These are phyloP conservation scores for Kuraishia capsulata DNA, from an alignment of 805 yeast genomes.

Conservation along the genomic window DNA sequence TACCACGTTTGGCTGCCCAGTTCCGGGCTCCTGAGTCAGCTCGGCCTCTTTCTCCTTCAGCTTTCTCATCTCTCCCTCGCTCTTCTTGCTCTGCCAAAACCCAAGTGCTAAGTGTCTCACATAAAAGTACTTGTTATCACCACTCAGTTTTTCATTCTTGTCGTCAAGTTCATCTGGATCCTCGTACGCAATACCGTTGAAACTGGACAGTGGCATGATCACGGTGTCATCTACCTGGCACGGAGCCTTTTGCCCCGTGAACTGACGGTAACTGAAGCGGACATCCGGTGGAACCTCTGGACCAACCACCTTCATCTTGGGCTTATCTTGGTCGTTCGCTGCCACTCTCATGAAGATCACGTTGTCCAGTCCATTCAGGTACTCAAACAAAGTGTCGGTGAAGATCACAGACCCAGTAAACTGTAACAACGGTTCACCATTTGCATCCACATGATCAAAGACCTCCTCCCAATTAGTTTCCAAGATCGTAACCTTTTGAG, in stretches of 20 bases:
- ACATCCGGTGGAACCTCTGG: not conserved
- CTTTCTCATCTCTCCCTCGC: not conserved
- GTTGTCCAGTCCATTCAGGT: constrained; percentile 15
- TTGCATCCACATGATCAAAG: constrained; percentile 20
- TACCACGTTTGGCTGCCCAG: not conserved
- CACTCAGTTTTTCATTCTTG: not conserved
- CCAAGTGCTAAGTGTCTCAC: constrained; percentile 1
- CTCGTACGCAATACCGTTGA: constrained; percentile 18
- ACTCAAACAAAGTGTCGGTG: constrained; percentile 23
- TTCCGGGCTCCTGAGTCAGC: not conserved
- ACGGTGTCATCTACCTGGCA: constrained; percentile 1
- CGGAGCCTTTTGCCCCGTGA: constrained; percentile 1
- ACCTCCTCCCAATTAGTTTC: constrained; percentile 20
- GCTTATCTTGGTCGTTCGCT: constrained; percentile 2
- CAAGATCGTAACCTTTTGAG: constrained; percentile 13
- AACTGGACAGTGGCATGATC: constrained; percentile 19
- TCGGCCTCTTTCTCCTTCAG: not conserved
- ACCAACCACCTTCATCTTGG: constrained; percentile 4
- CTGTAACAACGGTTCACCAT: constrained; percentile 22
- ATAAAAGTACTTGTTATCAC: not conserved
- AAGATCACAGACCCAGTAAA: constrained; percentile 24
- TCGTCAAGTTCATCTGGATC: constrained; percentile 10
- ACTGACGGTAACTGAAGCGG: constrained; percentile 1
- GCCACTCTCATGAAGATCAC: constrained; percentile 8
- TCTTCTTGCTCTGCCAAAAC: constrained; percentile 1